Base-by-base conservation (phyloP, 441 rosid species). In the Erysimum cheiri region DNA sequence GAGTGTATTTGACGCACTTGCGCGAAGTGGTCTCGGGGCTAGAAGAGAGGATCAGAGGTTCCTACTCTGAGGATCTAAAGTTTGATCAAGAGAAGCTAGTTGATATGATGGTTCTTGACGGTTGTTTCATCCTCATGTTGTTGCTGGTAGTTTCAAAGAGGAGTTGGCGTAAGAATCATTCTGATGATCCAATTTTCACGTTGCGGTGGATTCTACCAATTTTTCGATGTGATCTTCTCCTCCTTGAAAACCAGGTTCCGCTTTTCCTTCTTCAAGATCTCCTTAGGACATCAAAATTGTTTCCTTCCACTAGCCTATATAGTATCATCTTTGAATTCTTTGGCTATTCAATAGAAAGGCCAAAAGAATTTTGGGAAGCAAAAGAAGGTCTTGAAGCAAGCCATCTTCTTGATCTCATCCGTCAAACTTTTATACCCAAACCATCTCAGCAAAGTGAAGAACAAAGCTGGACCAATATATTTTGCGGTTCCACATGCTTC, bases 241-340 rank as follows among this genome's bases (percentile, higher is more conserved):
- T 54, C 37, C 59, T 54, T 54, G 59, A 54, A 32, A 54, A 54
- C 22, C 59, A 54, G 59, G 59, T 54, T 15, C 59, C 59, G 0
- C 59, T 54, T 31, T 54, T 54, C 24, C 24, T 54, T 32, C 59
- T 54, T 4, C 59, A 15, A 14, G 24, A 32, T n/a, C 58, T 53
- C 6, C 15, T 31, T 14, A 0, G 0, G 1, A 31, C 39, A 54
- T 31, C 60, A 29, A 28, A 29, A n/a, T 1, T 52, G 10, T 3
- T 28, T 52, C 36, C 36, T 52, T 1, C 19, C 11, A 12, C 19
- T 5, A 54, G 40, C n/a, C 19, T 54, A 54, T 0, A 54, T 6
- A 9, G 0, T 8, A 32, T 14, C 4, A 54, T 54, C 60, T 54
- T 54, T 9, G 2, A 0, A 2, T 54, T 54, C 22, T 54, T 32